phyloP scores from a whole-genome alignment of 257 asterid species.

The Solanum corneliomulleri region DNA sequence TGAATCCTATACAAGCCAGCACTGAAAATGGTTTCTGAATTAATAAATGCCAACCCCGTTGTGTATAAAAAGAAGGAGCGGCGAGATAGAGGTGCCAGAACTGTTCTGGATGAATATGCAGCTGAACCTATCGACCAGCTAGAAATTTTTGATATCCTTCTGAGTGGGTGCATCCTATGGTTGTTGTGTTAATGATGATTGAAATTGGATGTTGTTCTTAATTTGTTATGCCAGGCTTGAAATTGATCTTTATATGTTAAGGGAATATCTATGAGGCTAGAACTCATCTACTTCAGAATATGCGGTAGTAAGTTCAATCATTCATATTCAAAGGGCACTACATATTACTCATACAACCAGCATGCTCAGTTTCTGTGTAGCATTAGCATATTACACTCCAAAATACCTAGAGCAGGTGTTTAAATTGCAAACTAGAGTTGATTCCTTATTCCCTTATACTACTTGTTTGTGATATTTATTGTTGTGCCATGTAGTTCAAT shows the following conservation, averaged over 20 bases:
- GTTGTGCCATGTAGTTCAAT: not conserved
- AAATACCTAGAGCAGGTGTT: not conserved
- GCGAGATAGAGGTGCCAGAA: constrained; percentile 29
- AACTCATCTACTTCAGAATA: not conserved
- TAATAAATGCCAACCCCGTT: constrained; percentile 75
- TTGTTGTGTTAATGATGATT: not conserved
- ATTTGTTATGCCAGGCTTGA: not conserved
- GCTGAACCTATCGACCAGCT: constrained; percentile 63
- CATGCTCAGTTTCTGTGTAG: not conserved
- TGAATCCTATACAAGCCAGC: not conserved
- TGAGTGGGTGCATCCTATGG: not conserved
- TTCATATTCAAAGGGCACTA: not conserved
- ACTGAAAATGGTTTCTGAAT: constrained; percentile 42
- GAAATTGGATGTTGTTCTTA: not conserved
- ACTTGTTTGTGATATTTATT: not conserved
- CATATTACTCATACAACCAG: not conserved
- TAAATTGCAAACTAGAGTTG: not conserved
- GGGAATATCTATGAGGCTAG: not conserved
- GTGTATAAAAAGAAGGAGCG: constrained; percentile 80
- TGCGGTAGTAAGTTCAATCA: too few species aligned
- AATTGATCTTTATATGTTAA: not conserved
- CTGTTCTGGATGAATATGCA: constrained; percentile 48
- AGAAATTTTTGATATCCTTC: constrained; percentile 88
- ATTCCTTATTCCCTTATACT: not conserved
- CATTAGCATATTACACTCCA: not conserved